Evolutionary conservation across 2,329 filamentous ascomycete genomes (phyloP).

Genomic region (Juglanconis oblonga): DNA sequence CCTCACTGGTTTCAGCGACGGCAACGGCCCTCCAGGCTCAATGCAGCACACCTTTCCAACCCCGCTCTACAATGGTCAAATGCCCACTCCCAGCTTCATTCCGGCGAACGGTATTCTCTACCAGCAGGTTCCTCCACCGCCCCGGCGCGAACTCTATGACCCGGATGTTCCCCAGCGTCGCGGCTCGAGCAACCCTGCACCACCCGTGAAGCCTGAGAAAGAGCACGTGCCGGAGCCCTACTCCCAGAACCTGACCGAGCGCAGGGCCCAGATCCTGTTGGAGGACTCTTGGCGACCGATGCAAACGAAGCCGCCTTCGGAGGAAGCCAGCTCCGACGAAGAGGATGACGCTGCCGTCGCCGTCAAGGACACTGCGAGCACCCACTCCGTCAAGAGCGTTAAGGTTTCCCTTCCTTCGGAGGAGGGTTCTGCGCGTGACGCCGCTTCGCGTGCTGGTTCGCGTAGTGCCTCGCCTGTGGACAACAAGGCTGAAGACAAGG

Average conservation of each 20-base stretch:
- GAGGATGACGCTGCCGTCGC: not conserved
- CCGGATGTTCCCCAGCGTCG: not conserved
- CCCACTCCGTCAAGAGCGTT: not conserved
- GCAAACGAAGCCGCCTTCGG: conserved; percentile 9
- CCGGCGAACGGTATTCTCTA: not conserved
- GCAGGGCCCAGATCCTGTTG: not conserved
- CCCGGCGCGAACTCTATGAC: conserved; percentile 2
- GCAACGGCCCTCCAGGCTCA: not conserved
- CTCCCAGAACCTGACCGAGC: not conserved
- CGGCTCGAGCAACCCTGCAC: not conserved
- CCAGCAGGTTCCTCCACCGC: not conserved
- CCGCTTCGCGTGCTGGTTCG: not conserved
- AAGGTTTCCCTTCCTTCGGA: conserved; percentile 10
- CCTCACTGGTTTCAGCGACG: not conserved
- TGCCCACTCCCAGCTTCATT: not conserved
- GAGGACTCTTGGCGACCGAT: conserved; percentile 10
- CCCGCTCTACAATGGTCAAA: not conserved
- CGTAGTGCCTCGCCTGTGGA: not conserved
- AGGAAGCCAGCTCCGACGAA: conserved; percentile 10
- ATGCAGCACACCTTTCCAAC: not conserved
- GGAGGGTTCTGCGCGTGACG: conserved; percentile 2
- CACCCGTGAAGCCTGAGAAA: not conserved
- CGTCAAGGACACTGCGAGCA: conserved; percentile 2
- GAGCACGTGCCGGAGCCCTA: not conserved
- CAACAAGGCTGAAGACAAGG: not conserved